Evolutionary conservation across 2,329 filamentous ascomycete species (phyloP).

Genomic region (Torrubiellomyces zombiae): DNA sequence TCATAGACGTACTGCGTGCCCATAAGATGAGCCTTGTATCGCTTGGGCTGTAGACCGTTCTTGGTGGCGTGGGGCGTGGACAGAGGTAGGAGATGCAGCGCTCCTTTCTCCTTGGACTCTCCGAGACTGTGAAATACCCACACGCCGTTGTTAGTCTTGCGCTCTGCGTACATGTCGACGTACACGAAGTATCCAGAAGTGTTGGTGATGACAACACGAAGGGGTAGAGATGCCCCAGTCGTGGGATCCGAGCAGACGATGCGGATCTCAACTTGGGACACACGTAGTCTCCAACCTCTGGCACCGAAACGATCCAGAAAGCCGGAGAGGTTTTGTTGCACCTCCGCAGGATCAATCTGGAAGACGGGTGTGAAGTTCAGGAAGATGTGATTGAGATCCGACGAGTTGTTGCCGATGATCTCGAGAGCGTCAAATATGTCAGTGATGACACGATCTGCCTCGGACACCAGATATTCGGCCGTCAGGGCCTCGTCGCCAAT

Average conservation of each 20-base stretch:
- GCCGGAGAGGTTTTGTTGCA: slow-evolving; percentile 81
- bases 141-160: slow-evolving; percentile 93
- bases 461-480: slow-evolving; percentile 94
- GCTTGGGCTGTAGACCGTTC: slow-evolving; percentile 96
- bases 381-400: slow-evolving; percentile 98
- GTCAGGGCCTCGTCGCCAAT: slow-evolving; percentile 95
- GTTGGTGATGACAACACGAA: slow-evolving; percentile 94
- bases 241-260: slow-evolving; percentile 88
- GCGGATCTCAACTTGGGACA: slow-evolving; percentile 93
- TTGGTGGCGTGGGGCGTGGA: slow-evolving; percentile 91
- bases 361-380: slow-evolving; percentile 98
- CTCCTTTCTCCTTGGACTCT: slow-evolving; percentile 83
- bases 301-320: slow-evolving; percentile 95
- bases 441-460: slow-evolving; percentile 90
- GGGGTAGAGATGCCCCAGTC: slow-evolving; percentile 72
- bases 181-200: slow-evolving; percentile 96
- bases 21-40: slow-evolving; percentile 98
- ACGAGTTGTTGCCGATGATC: slow-evolving; percentile 98
- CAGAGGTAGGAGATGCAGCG: slow-evolving; percentile 85
- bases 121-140: slow-evolving; percentile 98
- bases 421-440: slow-evolving; percentile 95
- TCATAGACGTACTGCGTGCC: slow-evolving; percentile 99
- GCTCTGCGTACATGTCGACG: slow-evolving; percentile 93
- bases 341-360: slow-evolving; percentile 74
- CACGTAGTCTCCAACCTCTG: slow-evolving; percentile 88